Base-by-base conservation (phyloP, 176 grass and related monocot genomes). In the Elymus sibiricus region DNA sequence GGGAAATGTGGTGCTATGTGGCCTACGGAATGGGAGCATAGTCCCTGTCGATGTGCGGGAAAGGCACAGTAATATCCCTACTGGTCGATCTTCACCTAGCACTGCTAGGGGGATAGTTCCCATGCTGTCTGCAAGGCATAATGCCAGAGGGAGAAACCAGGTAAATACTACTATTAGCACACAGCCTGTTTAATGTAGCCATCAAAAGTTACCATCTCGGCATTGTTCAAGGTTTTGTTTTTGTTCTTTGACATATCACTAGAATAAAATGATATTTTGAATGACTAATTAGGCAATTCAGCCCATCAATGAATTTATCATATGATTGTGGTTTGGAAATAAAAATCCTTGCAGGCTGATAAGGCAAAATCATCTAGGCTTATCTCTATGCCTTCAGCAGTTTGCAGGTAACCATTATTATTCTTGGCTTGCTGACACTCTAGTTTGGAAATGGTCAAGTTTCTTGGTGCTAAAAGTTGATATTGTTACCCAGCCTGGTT, bases 1-100 rank as follows among this genome's bases (percentile, higher is more conserved):
- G 88, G 93, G 90, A 79, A 95, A 92, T 87, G 80, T 92, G 78
- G 88, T 92, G 79, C 61, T 95, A 64, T 95, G 90, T 39, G 93
- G 93, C 73, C 80, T 77, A 58, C 84, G 93, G 40, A 95, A 95
- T 76, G 90, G 93, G 39, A 90, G 39, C 83, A 83, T 95, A 74
- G 37, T 74, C 25, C 61, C 88, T 84, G 64, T 92, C 37, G 93
- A 95, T 88, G 82, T 90, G 64, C 86, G 93, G 12, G 76, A 95
- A 84, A 90, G 72, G 11, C 85, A 82, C 25, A 47, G 29, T 67
- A 59, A 77, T 70, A 46, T 47, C 10, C 14, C 61, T 65, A 64
- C 39, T 70, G 87, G 78, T 67, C 60, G 53, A 82, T 11, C 86
- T 89, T 87, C 84, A 39, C 42, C 78, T 67, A 80, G 75, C 63